Evolutionary conservation across 2,329 filamentous ascomycete genomes (phyloP).

Genomic region (Chlorencoelia australis): DNA sequence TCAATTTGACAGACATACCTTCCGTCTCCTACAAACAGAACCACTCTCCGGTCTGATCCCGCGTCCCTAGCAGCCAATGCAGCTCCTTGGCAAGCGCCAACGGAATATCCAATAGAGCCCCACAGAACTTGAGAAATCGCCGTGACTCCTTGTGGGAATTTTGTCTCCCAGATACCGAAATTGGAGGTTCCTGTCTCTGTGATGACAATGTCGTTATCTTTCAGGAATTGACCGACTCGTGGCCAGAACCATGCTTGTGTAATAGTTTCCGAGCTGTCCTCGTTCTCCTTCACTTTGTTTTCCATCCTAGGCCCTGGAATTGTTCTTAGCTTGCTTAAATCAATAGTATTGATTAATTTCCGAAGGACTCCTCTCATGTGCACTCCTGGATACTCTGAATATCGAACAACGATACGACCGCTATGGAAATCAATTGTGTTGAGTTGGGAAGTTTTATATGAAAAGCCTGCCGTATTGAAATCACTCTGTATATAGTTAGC

Average conservation of each 20-base stretch:
- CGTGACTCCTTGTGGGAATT: conserved; percentile 67
- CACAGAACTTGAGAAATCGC: conserved; percentile 72
- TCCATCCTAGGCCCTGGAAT: conserved; percentile 42
- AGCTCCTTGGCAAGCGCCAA: conserved; percentile 55
- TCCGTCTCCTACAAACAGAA: conserved; percentile 84
- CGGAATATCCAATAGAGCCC: conserved; percentile 56
- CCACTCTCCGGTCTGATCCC: conserved; percentile 49
- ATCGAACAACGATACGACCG: conserved; percentile 60
- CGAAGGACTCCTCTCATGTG: conserved; percentile 69
- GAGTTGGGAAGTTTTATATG: conserved; percentile 65
- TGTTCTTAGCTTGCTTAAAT: conserved; percentile 47
- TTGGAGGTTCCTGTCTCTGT: conserved; percentile 84
- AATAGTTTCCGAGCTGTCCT: conserved; percentile 37
- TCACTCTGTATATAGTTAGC: conserved; percentile 44
- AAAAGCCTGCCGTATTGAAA: conserved; percentile 77
- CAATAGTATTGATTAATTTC: conserved; percentile 53
- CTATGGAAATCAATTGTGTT: conserved; percentile 76
- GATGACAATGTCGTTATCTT: conserved; percentile 51
- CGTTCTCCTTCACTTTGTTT: conserved; percentile 38
- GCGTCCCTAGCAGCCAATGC: conserved; percentile 64
- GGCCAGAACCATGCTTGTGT: conserved; percentile 73
- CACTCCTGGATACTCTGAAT: conserved; percentile 69
- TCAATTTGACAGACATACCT: too few species aligned
- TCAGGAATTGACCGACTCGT: conserved; percentile 60
- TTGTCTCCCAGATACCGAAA: conserved; percentile 80